Evolutionary conservation across 2,329 filamentous ascomycete genomes (phyloP), one percentile per base, ranked within the genome.

Genomic region (Lasiodiplodia gonubiensis): DNA sequence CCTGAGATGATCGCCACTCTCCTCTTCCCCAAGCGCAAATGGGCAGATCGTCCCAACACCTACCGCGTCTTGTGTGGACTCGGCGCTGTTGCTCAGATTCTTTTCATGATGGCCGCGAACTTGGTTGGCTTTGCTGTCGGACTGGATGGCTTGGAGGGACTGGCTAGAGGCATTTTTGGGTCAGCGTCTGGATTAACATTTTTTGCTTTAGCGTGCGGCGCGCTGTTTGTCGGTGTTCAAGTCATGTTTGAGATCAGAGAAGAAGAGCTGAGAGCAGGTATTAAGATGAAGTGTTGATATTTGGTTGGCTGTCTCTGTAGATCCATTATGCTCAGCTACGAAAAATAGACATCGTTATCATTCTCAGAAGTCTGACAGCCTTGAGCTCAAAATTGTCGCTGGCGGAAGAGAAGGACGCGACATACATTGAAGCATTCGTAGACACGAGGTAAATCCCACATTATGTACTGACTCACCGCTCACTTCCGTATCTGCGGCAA

Each of bases 101-200:
- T 98, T 57, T 93, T 97, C 90, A 95, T 99, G 91, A 97, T 98
- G 86, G 86, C 87, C 53, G 95, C 94, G 18, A 99, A 99, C 76
- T 81, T 99, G 21, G 93, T 99, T 12, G 95, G 95, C 0, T 99
- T 98, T 79, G 95, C 94, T 0, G 86, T 99, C 14, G 96, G 96
- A 0, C 71, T 97, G 60, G 95, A 99, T 75, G 95, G 96, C 0
- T 73, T 98, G 75, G 87, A 91, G 78, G 91, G 86, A 35, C 88
- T 98, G 60, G 77, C 97, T 11, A 83, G 84, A 68, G 90, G 91
- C 1, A 93, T 98, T 68, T 82, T 96, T 64, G 87, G 87, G 21
- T 91, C 91, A 68, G 92, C 88, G 82, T 88, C 88, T 52, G 94
- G 95, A 0, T 75, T 91, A 11, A 76, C 87, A 1, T 99, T 97